A percentile compares a stretch with the other conserved stretches of the same genome.
Evolutionary conservation across 495 filamentous ascomycete species (phyloP).

Genomic region (Penicillium robsamsonii): DNA sequence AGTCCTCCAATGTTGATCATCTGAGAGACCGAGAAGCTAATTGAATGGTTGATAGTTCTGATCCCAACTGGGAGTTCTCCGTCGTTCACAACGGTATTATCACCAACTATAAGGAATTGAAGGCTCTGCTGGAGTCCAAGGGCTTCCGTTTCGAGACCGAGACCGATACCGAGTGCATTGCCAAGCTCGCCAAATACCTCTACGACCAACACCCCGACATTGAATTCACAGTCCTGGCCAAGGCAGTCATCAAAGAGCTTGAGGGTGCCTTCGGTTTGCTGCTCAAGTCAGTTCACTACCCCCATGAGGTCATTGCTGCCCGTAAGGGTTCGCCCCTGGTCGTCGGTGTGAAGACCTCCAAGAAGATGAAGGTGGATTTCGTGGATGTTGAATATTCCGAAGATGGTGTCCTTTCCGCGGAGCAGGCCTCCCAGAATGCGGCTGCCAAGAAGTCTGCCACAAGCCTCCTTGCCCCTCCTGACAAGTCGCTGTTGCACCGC

Average conservation of each 20-base stretch:
- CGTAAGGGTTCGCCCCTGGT: slow-evolving; percentile 97
- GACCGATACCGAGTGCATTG: slow-evolving; percentile 98
- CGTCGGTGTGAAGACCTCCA: slow-evolving; percentile 89
- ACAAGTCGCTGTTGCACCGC: slow-evolving; percentile 96
- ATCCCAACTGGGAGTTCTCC: slow-evolving; percentile 90
- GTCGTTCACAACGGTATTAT: slow-evolving; percentile 99
- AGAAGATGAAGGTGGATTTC: slow-evolving; percentile 99
- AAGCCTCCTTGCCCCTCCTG: slow-evolving; percentile 79
- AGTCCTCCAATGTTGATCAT: slow-evolving; percentile 20
- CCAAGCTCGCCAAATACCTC: slow-evolving; percentile 96
- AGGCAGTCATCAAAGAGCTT: slow-evolving; percentile 96
- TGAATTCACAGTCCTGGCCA: slow-evolving; percentile 92
- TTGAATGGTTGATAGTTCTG: slow-evolving; percentile 47
- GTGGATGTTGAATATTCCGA: slow-evolving; percentile 97
- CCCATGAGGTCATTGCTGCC: slow-evolving; percentile 95
- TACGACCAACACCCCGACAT: slow-evolving; percentile 94
- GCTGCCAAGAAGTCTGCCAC: slow-evolving; percentile 88
- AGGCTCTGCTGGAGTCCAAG: slow-evolving; percentile 86
- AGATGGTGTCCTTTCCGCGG: slow-evolving; percentile 81
- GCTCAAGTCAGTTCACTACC: slow-evolving; percentile 97
- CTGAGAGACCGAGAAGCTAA: background rate
- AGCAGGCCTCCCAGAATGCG: slow-evolving; percentile 93
- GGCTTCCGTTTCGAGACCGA: slow-evolving; percentile 98
- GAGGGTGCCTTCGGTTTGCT: slow-evolving; percentile 96
- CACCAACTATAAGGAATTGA: slow-evolving; percentile 99